Evolutionary conservation across 2,329 filamentous ascomycete species (phyloP), one percentile per base, ranked within the genome.

Genomic region (Lecanicillium sp.): DNA sequence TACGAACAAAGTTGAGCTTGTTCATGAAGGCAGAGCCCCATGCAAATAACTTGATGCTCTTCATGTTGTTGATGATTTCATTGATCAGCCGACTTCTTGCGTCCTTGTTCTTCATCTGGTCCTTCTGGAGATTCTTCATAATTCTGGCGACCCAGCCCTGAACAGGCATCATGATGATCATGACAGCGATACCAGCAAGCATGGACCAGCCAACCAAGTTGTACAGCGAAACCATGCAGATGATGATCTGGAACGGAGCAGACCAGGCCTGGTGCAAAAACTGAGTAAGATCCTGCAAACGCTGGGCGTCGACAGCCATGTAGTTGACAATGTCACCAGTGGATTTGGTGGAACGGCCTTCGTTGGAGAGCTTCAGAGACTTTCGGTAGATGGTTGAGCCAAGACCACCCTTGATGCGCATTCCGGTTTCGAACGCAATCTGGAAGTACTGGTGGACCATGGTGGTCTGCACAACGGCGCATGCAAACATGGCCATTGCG

Each of bases 31-130:
- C 90, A 20, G 82, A 83, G 22, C 89, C 90, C 92, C 92, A 98
- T 20, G 92, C 92, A 58, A 95, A 98, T 15, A 98, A 76, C 67
- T 98, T 98, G 68, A 98, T 92, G 57, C 88, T 94, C 70, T 98
- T 98, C 85, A 98, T 98, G 64, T 96, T 96, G 70, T 94, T 95
- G 55, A 98, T 71, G 48, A 98, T 98, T 62, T 98, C 92, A 6
- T 90, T 94, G 71, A 96, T 95, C 42, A 98, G 67, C 35, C 90
- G 79, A 33, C 89, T 95, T 55, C 92, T 79, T 29, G 88, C 76
- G 54, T 98, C 92, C 66, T 98, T 98, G 68, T 96, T 96, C 70
- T 94, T 94, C 92, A 98, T 98, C 66, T 98, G 92, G 47, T 80
- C 72, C 63, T 96, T 94, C 58, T 98, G 94, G 51, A 98, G 67